Percentiles rank a stretch among this genome's conserved stretches.
These are phyloP conservation scores for Xerophyta viscosa DNA, from an alignment of 106 monocot species.

Conservation along the genomic window DNA sequence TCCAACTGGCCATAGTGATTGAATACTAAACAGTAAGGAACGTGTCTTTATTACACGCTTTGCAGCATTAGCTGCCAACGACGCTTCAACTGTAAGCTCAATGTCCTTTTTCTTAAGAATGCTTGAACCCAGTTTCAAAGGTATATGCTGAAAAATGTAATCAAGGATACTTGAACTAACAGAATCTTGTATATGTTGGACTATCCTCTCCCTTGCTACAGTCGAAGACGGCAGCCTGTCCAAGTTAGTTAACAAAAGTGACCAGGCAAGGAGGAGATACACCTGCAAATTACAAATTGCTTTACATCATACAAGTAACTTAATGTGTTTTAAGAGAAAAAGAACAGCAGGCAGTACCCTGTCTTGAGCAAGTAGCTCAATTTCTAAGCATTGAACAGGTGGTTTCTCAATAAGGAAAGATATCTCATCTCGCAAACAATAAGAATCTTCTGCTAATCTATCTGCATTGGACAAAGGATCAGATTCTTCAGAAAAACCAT, in stretches of 20 bases:
- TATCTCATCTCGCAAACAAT: slow-evolving; percentile 69
- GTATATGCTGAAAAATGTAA: slow-evolving; percentile 90
- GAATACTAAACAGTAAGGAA: slow-evolving; percentile 38
- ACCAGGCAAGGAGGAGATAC: slow-evolving; percentile 81
- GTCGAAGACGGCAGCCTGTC: slow-evolving; percentile 64
- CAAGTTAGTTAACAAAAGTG: slow-evolving; percentile 65
- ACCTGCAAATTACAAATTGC: slow-evolving; percentile 33
- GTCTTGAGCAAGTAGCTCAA: slow-evolving; percentile 41
- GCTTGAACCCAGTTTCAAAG: slow-evolving; percentile 31
- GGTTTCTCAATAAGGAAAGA: slow-evolving; percentile 58
- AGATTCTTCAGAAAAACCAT: slow-evolving; percentile 10
- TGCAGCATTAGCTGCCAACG: slow-evolving; percentile 67
- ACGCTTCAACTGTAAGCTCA: slow-evolving; percentile 55
- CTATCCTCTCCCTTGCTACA: slow-evolving; percentile 39
- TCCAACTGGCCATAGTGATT: slow-evolving; percentile 73
- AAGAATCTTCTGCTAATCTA: slow-evolving; percentile 28
- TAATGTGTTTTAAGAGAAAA: no score
- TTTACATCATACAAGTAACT: neutral
- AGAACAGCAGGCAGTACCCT: slow-evolving; percentile 68
- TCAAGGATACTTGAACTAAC: slow-evolving; percentile 59
- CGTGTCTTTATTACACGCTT: slow-evolving; percentile 42
- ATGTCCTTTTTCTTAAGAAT: slow-evolving; percentile 64
- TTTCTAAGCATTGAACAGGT: slow-evolving; percentile 37
- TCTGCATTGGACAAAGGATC: slow-evolving; percentile 12
- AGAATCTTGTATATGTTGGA: slow-evolving; percentile 73